Evolutionary conservation across 116 monocot species (phyloP).

Genomic region (Cymodocea nodosa): DNA sequence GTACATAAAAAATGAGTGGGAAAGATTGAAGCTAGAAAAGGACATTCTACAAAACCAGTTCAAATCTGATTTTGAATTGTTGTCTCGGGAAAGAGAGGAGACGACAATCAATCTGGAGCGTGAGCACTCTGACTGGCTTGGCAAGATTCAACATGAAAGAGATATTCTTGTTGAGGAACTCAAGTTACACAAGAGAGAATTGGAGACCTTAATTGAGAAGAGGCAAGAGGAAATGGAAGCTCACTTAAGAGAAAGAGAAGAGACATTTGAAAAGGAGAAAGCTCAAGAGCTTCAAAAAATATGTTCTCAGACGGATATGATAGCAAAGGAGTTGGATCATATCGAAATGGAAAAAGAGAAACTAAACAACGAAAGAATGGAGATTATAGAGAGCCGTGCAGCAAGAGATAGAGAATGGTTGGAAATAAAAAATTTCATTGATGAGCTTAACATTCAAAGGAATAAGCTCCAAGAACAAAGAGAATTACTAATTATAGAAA

Average conservation of each 20-base stretch:
- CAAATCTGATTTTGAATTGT: conserved; percentile 34
- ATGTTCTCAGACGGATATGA: conserved; percentile 48
- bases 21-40: conserved; percentile 72
- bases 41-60: conserved; percentile 52
- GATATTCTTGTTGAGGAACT: conserved; percentile 63
- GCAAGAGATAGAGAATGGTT: conserved; percentile 63
- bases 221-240: conserved; percentile 56
- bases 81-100: conserved; percentile 58
- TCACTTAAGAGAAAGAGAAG: conserved; percentile 61
- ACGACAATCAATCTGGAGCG: conserved; percentile 47
- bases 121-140: conserved; percentile 64
- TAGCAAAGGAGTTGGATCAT: conserved; percentile 45
- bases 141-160: conserved; percentile 67
- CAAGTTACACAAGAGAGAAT: conserved; percentile 54
- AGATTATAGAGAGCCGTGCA: conserved; percentile 52
- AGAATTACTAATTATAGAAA: conserved; percentile 52
- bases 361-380: conserved; percentile 51
- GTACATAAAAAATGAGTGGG: conserved; percentile 67
- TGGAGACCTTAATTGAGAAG: conserved; percentile 42
- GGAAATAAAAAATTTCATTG: conserved; percentile 63
- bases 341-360: conserved; percentile 40
- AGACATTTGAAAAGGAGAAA: conserved; percentile 50
- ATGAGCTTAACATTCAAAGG: conserved; percentile 55
- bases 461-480: conserved; percentile 87
- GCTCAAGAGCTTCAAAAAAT: conserved; percentile 43